phyloP scores from a whole-genome alignment of 2,329 filamentous ascomycete genomes.

The Stagonosporopsis cucurbitacearum region DNA sequence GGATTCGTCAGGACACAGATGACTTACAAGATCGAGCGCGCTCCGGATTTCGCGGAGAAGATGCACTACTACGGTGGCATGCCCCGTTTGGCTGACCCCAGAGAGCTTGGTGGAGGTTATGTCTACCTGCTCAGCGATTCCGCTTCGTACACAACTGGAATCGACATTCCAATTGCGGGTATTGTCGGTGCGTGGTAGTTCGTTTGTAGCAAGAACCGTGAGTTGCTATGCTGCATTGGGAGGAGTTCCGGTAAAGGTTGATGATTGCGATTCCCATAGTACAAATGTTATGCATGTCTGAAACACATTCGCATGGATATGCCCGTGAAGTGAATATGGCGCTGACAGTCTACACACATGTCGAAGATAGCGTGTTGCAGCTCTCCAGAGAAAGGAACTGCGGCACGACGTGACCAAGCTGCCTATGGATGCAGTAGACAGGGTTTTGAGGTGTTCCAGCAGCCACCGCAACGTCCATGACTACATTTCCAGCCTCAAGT shows the following conservation, averaged over 20 bases:
- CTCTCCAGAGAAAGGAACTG: background rate
- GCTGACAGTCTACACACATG: background rate
- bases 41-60: conserved; percentile 60
- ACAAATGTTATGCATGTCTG: conserved; percentile 14
- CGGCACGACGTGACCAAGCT: background rate
- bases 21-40: conserved; percentile 58
- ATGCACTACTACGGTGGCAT: conserved; percentile 63
- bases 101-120: conserved; percentile 59
- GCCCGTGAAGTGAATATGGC: background rate
- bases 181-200: conserved; percentile 55
- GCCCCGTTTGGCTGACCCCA: conserved; percentile 58
- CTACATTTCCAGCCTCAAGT: background rate
- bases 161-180: conserved; percentile 58
- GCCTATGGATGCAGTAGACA: background rate
- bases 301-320: background rate
- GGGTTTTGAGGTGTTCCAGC: background rate
- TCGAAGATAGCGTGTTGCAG: background rate
- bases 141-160: conserved; percentile 58
- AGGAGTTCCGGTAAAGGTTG: conserved; percentile 25
- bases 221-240: conserved; percentile 29
- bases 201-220: background rate
- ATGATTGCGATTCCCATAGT: conserved; percentile 12
- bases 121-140: conserved; percentile 57
- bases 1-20: conserved; percentile 82
- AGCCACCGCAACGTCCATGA: background rate